A percentile compares a stretch with the other conserved stretches of the same genome.
Evolutionary conservation across 345 rosid species (phyloP).

Genomic region (Noccaea bulbosa): DNA sequence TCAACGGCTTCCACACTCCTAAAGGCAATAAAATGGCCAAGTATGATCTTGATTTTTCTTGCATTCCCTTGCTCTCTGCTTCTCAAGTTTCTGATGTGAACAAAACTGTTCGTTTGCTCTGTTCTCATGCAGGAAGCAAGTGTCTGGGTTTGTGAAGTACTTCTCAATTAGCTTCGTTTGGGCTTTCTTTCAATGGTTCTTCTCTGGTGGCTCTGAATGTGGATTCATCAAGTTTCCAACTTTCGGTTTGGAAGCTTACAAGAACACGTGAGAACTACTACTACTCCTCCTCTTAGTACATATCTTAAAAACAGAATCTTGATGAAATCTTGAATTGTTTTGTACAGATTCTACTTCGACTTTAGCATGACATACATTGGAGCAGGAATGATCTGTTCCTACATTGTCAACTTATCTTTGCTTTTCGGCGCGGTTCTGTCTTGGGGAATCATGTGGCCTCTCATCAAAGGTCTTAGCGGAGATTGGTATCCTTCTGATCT

Average conservation of each 20-base stretch:
- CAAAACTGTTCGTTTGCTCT: not conserved
- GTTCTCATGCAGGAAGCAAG: slow-evolving; percentile 68
- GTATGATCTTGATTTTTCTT: slow-evolving; percentile 44
- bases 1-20: slow-evolving; percentile 83
- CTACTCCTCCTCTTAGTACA: not conserved
- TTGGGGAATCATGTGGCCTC: slow-evolving; percentile 98
- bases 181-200: slow-evolving; percentile 94
- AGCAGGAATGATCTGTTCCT: slow-evolving; percentile 95
- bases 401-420: slow-evolving; percentile 79
- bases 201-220: slow-evolving; percentile 55
- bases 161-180: slow-evolving; percentile 77
- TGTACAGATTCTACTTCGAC: slow-evolving; percentile 85
- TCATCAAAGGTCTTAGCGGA: slow-evolving; percentile 68
- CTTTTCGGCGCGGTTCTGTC: slow-evolving; percentile 85
- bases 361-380: slow-evolving; percentile 87
- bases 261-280: slow-evolving; percentile 57
- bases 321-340: slow-evolving; percentile 31
- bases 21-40: slow-evolving; percentile 72
- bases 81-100: not conserved
- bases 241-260: slow-evolving; percentile 72
- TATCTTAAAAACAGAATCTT: slow-evolving; percentile 10
- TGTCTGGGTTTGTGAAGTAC: slow-evolving; percentile 62
- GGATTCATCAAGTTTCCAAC: slow-evolving; percentile 81
- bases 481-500: slow-evolving; percentile 66
- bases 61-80: slow-evolving; percentile 7